phyloP scores from a whole-genome alignment of 2,329 filamentous ascomycete genomes.

The Ramichloridium luteum region DNA sequence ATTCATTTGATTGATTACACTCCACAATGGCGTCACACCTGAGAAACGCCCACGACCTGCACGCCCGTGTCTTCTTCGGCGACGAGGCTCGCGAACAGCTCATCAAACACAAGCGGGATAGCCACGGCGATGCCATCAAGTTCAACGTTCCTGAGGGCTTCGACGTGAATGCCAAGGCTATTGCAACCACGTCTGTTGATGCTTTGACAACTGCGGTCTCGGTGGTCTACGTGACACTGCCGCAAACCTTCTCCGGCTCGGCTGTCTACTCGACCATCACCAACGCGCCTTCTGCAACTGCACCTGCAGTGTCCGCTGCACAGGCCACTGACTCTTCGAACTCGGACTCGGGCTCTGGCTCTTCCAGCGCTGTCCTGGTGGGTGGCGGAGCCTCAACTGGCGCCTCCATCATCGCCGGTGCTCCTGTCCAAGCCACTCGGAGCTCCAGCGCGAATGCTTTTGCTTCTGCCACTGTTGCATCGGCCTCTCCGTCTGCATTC shows the following conservation, averaged over 20 bases:
- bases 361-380: not conserved
- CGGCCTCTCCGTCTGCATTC: too few species aligned
- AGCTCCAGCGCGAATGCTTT: not conserved
- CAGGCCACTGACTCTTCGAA: slow-evolving; percentile 5
- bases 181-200: slow-evolving; percentile 2
- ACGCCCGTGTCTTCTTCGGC: slow-evolving; percentile 20
- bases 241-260: slow-evolving; percentile 40
- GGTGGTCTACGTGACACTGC: slow-evolving; percentile 43
- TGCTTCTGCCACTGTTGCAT: slow-evolving; percentile 7
- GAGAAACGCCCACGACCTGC: too few species aligned
- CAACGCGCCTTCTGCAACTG: slow-evolving; percentile 6
- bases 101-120: slow-evolving; percentile 17
- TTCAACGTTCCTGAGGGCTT: slow-evolving; percentile 19
- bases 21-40: slow-evolving; percentile 19
- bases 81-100: slow-evolving; percentile 16
- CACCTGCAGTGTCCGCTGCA: slow-evolving; percentile 8
- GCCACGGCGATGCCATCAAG: slow-evolving; percentile 13
- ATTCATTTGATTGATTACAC: slow-evolving; percentile 13
- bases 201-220: slow-evolving; percentile 23
- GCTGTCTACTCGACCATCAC: slow-evolving; percentile 22
- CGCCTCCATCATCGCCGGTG: slow-evolving; percentile 9
- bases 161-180: slow-evolving; percentile 5
- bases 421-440: slow-evolving; percentile 15
- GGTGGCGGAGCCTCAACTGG: not conserved
- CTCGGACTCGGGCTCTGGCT: slow-evolving; percentile 3